A percentile compares a stretch with the other conserved stretches of the same genome.
phyloP scores from a whole-genome alignment of 2,329 filamentous ascomycete genomes.

The Knufia fluminis region DNA sequence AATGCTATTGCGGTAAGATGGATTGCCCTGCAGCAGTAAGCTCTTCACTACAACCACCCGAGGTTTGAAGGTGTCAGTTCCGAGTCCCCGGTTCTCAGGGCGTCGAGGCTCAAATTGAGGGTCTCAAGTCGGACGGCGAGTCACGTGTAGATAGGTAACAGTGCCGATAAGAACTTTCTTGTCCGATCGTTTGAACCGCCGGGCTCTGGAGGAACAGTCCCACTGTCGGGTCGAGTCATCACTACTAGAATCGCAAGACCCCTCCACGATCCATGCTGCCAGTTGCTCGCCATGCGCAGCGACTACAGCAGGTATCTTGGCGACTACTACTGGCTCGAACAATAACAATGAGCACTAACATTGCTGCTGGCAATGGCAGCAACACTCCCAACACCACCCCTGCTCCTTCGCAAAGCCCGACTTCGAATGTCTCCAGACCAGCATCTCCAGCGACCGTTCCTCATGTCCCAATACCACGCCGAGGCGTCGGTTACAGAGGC shows the following conservation, averaged over 20 bases:
- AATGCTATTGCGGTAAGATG: background rate
- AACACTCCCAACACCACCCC: background rate
- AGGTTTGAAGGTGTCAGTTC: background rate
- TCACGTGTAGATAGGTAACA: background rate
- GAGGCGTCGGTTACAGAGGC: conserved; percentile 86
- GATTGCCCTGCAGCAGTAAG: background rate
- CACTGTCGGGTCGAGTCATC: too few species aligned
- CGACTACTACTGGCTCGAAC: conserved; percentile 1
- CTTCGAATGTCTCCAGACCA: background rate
- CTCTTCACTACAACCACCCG: background rate
- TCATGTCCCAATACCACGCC: conserved; percentile 72
- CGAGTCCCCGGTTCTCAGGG: background rate
- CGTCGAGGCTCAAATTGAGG: background rate
- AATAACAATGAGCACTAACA: conserved; percentile 3
- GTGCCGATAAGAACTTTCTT: background rate
- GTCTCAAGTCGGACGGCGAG: background rate
- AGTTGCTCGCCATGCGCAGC: conserved; percentile 8
- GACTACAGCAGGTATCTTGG: conserved; percentile 6
- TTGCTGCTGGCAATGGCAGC: background rate
- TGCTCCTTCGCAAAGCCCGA: background rate
- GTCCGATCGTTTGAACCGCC: too few species aligned
- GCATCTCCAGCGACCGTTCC: conserved; percentile 30
- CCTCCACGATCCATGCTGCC: conserved; percentile 1
- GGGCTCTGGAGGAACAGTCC: too few species aligned
- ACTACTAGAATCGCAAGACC: background rate